A percentile compares a stretch with the other conserved stretches of the same genome.
phyloP scores from a whole-genome alignment of 345 rosid genomes.

The Hirschfeldia incana region DNA sequence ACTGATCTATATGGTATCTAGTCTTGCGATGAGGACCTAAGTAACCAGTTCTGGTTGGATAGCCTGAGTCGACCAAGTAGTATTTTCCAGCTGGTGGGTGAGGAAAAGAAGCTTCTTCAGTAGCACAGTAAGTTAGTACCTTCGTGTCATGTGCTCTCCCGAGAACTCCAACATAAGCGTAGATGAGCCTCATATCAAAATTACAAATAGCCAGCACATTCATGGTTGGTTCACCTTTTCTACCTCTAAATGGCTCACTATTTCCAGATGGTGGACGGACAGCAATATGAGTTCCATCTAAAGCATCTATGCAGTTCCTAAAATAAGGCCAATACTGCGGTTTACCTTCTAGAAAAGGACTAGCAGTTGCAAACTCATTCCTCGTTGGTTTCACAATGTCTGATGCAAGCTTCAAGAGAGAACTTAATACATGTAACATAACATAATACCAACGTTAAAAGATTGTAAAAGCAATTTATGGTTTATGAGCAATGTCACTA shows the following conservation, averaged over 20 bases:
- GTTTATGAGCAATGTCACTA: no score
- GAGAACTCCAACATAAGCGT: no score
- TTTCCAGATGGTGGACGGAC: not conserved
- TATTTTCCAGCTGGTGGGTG: no score
- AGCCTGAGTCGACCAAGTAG: no score
- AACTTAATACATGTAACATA: not conserved
- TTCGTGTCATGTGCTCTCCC: no score
- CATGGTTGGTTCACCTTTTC: not conserved
- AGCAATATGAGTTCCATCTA: not conserved
- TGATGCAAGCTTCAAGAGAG: not conserved
- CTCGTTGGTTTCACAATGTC: not conserved
- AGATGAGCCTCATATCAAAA: not conserved
- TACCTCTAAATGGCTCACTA: not conserved
- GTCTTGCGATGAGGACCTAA: no score
- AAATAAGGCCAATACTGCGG: not conserved
- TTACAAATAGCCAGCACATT: not conserved
- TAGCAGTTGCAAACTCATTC: not conserved
- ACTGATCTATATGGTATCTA: no score
- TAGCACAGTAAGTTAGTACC: no score
- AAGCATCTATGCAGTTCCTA: not conserved
- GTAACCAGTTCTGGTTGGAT: no score
- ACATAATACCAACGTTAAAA: no score
- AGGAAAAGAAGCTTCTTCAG: no score
- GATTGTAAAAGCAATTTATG: no score
- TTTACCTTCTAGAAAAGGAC: not conserved